Evolutionary conservation across 2,329 filamentous ascomycete genomes (phyloP).

Genomic region (Colletotrichum trifolii): DNA sequence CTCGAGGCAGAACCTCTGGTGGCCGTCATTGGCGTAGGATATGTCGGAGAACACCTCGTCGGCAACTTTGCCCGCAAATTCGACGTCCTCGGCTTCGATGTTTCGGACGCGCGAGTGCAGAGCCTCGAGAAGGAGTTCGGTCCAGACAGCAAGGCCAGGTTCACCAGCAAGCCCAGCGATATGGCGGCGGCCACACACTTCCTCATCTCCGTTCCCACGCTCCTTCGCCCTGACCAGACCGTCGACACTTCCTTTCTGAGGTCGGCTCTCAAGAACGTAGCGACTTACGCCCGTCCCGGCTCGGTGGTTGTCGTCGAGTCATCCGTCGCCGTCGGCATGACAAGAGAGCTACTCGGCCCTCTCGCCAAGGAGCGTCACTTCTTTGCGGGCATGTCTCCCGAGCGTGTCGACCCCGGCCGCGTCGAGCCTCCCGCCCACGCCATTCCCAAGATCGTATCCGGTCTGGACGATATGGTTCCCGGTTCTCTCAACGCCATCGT

Average conservation of each 20-base stretch:
- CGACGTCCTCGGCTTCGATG: slow-evolving; percentile 59
- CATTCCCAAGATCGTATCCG: slow-evolving; percentile 66
- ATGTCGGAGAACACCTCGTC: slow-evolving; percentile 62
- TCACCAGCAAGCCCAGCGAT: slow-evolving; percentile 49
- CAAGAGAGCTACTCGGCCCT: slow-evolving; percentile 59
- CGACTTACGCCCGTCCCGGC: slow-evolving; percentile 53
- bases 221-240: slow-evolving; percentile 57
- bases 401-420: slow-evolving; percentile 64
- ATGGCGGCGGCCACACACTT: slow-evolving; percentile 60
- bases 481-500: slow-evolving; percentile 57
- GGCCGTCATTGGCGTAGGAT: slow-evolving; percentile 63
- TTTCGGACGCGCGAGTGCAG: slow-evolving; percentile 52
- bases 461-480: slow-evolving; percentile 58
- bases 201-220: slow-evolving; percentile 64
- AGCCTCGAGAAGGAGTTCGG: slow-evolving; percentile 46
- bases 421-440: slow-evolving; percentile 49
- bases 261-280: slow-evolving; percentile 55
- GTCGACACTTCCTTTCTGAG: slow-evolving; percentile 60
- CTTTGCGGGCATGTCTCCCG: slow-evolving; percentile 62
- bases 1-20: slow-evolving; percentile 49
- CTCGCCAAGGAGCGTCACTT: slow-evolving; percentile 54
- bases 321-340: slow-evolving; percentile 66
- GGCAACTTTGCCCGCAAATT: slow-evolving; percentile 53
- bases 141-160: slow-evolving; percentile 44
- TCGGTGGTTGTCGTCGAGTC: slow-evolving; percentile 63